Evolutionary conservation across 1,139 yeast genomes (phyloP).

Genomic region (Ogataea hybrid): DNA sequence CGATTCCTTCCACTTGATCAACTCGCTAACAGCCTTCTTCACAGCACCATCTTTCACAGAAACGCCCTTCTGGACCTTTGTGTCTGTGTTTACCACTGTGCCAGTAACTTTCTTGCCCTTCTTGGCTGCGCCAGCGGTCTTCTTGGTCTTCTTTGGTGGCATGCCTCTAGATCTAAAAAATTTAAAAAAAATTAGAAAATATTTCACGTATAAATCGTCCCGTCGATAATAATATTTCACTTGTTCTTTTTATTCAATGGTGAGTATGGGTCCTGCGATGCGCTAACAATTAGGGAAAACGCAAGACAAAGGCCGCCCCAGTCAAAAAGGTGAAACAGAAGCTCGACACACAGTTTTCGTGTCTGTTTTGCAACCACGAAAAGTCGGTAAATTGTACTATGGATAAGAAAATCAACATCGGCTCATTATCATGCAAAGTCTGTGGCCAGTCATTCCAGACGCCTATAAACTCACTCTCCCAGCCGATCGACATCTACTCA

Average conservation of each 20-base stretch:
- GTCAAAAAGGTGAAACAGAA: conserved; percentile 74
- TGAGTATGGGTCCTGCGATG: not conserved
- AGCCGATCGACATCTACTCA: conserved; percentile 92
- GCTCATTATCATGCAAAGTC: conserved; percentile 83
- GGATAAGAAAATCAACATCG: conserved; percentile 85
- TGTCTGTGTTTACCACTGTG: conserved; percentile 8
- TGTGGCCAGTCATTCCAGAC: conserved; percentile 96
- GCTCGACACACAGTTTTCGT: conserved; percentile 82
- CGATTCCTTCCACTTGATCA: conserved; percentile 42
- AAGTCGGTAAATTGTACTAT: conserved; percentile 83
- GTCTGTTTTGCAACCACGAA: conserved; percentile 95
- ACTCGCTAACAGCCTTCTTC: conserved; percentile 51
- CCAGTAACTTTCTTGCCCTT: conserved; percentile 12
- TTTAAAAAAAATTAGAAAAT: conserved; percentile 6
- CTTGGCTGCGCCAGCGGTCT: conserved; percentile 13
- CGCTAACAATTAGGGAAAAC: conserved; percentile 58
- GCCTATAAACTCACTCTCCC: conserved; percentile 75
- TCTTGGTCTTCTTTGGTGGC: conserved; percentile 23
- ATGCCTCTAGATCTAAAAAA: conserved; percentile 9
- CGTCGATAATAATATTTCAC: conserved; percentile 3
- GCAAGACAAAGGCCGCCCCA: conserved; percentile 88
- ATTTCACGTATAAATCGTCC: conserved; percentile 2
- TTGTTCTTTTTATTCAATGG: conserved; percentile 3
- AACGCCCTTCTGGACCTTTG: conserved; percentile 2
- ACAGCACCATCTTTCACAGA: conserved; percentile 24